Base-by-base conservation (phyloP, 768 basidiomycete species). In the Auriscalpium microsporum region DNA sequence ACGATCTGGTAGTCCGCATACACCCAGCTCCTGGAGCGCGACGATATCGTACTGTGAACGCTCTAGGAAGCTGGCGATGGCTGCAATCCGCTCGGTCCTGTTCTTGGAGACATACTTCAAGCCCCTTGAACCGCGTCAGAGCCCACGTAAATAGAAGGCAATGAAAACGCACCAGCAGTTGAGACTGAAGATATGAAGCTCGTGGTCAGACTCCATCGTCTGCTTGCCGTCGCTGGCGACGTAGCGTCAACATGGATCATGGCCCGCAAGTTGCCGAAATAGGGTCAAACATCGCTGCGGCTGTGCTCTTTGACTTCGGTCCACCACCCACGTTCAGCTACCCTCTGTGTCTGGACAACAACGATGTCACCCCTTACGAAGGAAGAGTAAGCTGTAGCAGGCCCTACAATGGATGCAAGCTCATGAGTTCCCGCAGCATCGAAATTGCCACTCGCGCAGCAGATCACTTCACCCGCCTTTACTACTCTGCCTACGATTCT, bases 21-120 rank as follows among this genome's bases (percentile, higher is more conserved):
- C 23, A 92, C 85, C 93, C 94, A 94, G 68, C 72, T 96, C 92
- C 68, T 96, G 92, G 23, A 95, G 76, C 38, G 83, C 83, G 52
- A 95, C 76, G 52, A 94, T 78, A 4, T 95, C 90, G 71, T 91
- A 80, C 60, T 77, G 68, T 13, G 81, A 77, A 17, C 73, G 72
- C 2, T 79, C 74, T 54, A 94, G 76, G 58, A 80, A 78, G 36
- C 76, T 74, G 17, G 87, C 82, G 58, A 96, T 92, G 46, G 82
- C 91, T 14, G 75, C 68, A 46, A 94, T 79, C 40, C 94, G 86
- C 57, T 86, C 74, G 8, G 68, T 68, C 19, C 91, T 81, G 55
- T 87, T 77, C 67, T 88, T 87, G 8, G 94, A 78, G 48, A 96
- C 79, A 63, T 81, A 89, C 65, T 90, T 91, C 52, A 96, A 78